Conservation (phyloP, 106 monocot genomes). For the Ottelia alismoides region DNA sequence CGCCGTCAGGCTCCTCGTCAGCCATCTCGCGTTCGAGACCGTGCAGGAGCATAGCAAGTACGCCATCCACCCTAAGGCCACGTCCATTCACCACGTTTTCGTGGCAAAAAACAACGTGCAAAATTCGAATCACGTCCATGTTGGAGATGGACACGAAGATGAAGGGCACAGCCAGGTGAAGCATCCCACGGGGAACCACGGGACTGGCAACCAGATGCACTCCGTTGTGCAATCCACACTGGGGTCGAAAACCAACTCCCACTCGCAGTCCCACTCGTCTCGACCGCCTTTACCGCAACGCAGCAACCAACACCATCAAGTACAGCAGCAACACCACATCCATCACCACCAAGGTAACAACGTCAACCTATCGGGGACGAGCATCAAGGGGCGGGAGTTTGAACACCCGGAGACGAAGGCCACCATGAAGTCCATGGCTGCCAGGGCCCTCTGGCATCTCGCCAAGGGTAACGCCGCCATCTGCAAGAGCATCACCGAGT, state of each 20-base stretch:
- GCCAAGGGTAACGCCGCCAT: slow-evolving; percentile 50
- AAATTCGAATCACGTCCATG: background rate
- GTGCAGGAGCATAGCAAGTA: slow-evolving; percentile 86
- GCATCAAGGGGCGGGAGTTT: slow-evolving; percentile 46
- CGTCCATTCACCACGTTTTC: slow-evolving; percentile 42
- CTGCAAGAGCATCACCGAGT: slow-evolving; percentile 91
- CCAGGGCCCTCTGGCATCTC: slow-evolving; percentile 52
- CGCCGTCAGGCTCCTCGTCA: slow-evolving; percentile 66
- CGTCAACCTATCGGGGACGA: slow-evolving; percentile 18
- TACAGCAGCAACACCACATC: too few species aligned
- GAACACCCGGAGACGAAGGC: slow-evolving; percentile 58
- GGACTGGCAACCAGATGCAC: slow-evolving; percentile 32
- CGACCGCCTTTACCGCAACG: too few species aligned
- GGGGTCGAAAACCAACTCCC: slow-evolving; percentile 24
- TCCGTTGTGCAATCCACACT: slow-evolving; percentile 35
- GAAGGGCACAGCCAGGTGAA: background rate
- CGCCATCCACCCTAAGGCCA: slow-evolving; percentile 30
- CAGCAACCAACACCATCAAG: background rate
- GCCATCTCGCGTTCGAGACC: slow-evolving; percentile 83
- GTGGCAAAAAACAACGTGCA: slow-evolving; percentile 22
- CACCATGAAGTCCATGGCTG: slow-evolving; percentile 59
- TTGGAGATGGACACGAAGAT: background rate
- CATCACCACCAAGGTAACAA: too few species aligned
- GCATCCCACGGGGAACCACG: slow-evolving; percentile 12
- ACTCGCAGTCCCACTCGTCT: background rate